Base-by-base conservation (phyloP, 73 alveolate species). In the Tetrahymena malaccensis region DNA sequence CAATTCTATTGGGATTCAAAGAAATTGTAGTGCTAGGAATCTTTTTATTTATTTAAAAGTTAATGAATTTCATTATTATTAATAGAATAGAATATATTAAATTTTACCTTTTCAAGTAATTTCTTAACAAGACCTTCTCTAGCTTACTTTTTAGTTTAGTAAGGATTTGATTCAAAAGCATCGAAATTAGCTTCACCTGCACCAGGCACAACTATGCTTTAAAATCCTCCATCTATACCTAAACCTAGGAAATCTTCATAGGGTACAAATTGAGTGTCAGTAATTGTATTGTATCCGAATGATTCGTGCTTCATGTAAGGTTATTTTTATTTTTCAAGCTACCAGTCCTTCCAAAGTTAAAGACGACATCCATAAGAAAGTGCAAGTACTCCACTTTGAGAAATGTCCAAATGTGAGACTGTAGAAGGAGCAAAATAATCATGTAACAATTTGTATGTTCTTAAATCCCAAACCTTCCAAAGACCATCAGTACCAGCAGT, bases 401-500 rank as follows among this genome's bases (percentile, higher is more conserved):
- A 97, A 50, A 99, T 94, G 43, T 96, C 96, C 34, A 96, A n/a
- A 89, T 95, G 85, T 16, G 95, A 89, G 10, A 98, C 99, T 34
- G 98, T 96, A 21, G 94, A 94, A 38, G 98, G 99, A 89, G 98
- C 96, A 95, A 96, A 97, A 93, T 98, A 98, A 58, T 98, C 98
- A 94, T 98, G 96, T 33, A 95, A 43, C 85, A 97, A 96, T 94
- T 94, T 98, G 50, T 97, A 95, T 56, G 97, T 98, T 95, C 99
- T 98, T 34, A 98, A 84, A 96, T 99, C 99, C 99, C 99, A 98
- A 31, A 99, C 98, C 96, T 98, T 98, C 96, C 98, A 94, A 85
- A 96, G 96, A n/a, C 99, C 96, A 96, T 99, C 99, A n/a, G 98
- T 95, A 22, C 99, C 99, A 40, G 98, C 96, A 15, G 99, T 98